phyloP scores from a whole-genome alignment of 163 green algal species.

The Chlorella variabilis region DNA sequence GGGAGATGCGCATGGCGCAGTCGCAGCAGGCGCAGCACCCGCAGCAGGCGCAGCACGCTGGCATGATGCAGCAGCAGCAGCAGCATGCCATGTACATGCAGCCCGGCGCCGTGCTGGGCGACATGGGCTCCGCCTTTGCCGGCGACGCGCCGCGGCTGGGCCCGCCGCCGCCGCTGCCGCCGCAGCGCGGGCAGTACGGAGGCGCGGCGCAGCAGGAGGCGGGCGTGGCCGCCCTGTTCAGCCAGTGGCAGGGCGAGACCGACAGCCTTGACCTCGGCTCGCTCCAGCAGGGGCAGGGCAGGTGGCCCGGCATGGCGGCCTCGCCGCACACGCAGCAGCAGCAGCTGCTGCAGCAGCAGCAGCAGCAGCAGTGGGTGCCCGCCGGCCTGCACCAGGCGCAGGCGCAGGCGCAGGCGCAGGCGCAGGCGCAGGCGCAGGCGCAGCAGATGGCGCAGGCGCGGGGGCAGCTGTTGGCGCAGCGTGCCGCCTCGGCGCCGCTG shows the following conservation, averaged over 20 bases:
- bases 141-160: not conserved
- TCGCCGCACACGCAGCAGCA: no score
- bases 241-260: not conserved
- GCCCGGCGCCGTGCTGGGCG: not conserved
- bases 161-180: not conserved
- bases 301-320: not conserved
- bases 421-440: not conserved
- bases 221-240: not conserved
- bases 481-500: constrained; percentile 11
- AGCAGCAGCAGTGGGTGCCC: not conserved
- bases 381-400: no score
- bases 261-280: not conserved
- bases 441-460: not conserved
- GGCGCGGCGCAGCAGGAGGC: not conserved
- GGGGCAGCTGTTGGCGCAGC: not conserved
- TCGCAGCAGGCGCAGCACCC: not conserved
- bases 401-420: not conserved
- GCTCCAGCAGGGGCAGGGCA: not conserved
- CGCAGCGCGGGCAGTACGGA: no score
- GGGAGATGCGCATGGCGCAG: not conserved
- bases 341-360: not conserved
- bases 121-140: constrained; percentile 1
- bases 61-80: not conserved
- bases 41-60: not conserved
- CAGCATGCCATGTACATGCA: not conserved